Evolutionary conservation across 2,329 filamentous ascomycete species (phyloP), one percentile per base, ranked within the genome.

Genomic region (Alternaria dauci): DNA sequence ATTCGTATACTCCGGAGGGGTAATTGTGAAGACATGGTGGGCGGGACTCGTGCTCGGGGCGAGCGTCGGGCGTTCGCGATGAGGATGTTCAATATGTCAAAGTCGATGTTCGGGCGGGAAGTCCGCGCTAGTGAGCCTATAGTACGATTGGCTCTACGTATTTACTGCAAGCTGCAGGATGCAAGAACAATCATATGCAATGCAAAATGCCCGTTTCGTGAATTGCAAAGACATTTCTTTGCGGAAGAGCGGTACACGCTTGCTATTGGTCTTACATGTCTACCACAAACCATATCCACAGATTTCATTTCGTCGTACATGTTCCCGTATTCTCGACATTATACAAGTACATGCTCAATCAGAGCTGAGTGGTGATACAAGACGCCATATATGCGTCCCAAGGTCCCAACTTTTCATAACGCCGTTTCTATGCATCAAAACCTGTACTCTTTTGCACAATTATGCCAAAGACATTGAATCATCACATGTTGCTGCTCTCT

Each of bases 401-500:
- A 28, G 51, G 28, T 20, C 46, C 58, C 20, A 8, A 28, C 23
- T 44, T 52, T 36, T 44, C 28, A 50, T 32, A 60, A 64, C 62
- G 60, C 62, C 63, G 38, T 51, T 47, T 46, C 36, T 46, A 67
- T 62, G 58, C 61, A 51, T 28, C 39, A 28, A 36, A 48, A 62
- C 26, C 59, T 61, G 56, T 66, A 66, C 52, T 62, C 34, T 25
- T 41, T 18, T 38, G 30, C n/a, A 54, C 41, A 38, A 12, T 14
- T 39, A 38, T 52, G 41, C 36, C 39, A 42, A 34, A 47, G 20
- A n/a, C 28, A 38, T 26, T 7, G n/a, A 36, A 5, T 23, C n/a
- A 23, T 70, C 62, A 75, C 66, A 73, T 66, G 55, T 79, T 79
- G 58, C 80, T 80, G 50, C 75, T 80, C 62, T 81, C 79, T 3